A percentile compares a stretch with the other conserved stretches of the same genome.
Conservation (phyloP, 2,329 filamentous ascomycete species). For the Myriosclerotinia scirpicola region DNA sequence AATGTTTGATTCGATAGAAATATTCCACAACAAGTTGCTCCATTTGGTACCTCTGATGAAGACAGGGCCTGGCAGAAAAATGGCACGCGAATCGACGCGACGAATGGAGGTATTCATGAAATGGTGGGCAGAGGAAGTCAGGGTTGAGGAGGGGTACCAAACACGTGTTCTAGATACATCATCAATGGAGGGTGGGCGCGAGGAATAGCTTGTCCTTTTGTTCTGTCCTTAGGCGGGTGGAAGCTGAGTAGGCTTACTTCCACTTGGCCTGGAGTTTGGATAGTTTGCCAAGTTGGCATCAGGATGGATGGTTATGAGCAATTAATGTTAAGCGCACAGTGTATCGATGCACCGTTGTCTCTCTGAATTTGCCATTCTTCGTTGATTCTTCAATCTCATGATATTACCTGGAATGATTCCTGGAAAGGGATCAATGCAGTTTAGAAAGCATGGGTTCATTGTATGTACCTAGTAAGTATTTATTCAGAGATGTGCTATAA, state of each 20-base stretch:
- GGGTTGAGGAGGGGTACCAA: conserved; percentile 7
- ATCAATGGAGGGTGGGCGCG: background rate
- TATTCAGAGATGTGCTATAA: background rate
- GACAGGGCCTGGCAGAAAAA: conserved; percentile 52
- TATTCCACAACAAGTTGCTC: conserved; percentile 75
- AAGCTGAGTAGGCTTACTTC: background rate
- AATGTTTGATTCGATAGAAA: conserved; percentile 64
- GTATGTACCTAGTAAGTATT: background rate
- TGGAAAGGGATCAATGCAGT: background rate
- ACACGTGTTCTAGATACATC: background rate
- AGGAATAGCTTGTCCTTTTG: background rate
- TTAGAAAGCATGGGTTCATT: background rate
- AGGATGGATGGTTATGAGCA: background rate
- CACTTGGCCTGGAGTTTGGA: background rate
- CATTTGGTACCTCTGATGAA: conserved; percentile 57
- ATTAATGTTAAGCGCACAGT: background rate
- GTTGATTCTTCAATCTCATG: no score
- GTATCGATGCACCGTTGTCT: background rate
- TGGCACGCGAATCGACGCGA: conserved; percentile 53
- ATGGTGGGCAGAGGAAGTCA: conserved; percentile 56
- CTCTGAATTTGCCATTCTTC: background rate
- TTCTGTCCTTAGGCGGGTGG: background rate
- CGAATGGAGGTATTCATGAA: conserved; percentile 51
- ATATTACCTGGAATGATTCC: background rate
- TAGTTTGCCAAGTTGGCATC: background rate